Base-by-base conservation (phyloP, 2,329 filamentous ascomycete genomes). In the Colletotrichum siamense region DNA sequence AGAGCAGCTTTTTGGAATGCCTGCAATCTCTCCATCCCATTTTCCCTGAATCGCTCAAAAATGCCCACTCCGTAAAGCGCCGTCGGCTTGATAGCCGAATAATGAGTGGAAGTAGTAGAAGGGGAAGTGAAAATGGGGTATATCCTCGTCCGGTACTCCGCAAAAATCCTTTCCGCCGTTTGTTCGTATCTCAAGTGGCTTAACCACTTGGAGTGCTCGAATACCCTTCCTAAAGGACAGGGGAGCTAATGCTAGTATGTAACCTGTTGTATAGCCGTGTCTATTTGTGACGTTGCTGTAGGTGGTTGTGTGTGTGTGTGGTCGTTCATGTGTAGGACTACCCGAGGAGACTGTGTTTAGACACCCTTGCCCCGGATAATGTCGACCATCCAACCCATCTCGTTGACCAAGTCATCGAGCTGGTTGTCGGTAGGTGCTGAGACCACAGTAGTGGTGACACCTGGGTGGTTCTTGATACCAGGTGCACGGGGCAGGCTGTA, bases 321-420 rank as follows among this genome's bases (percentile, higher is more conserved):
- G 30, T 36, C 28, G 10, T 39, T 15, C 71, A 16, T 28, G 5
- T 72, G n/a, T 44, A 8, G n/a, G 32, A 24, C 30, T 9, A 16
- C 18, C 34, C 32, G 5, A 18, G 16, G 8, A 16, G 12, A 22
- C 13, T 34, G 4, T 49, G 69, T 69, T 78, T 76, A 75, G 61
- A 79, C 68, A 61, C 80, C 78, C 78, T 83, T 85, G 32, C 80
- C 82, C 67, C 84, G 83, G 77, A 91, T 89, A 28, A 86, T 83
- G 36, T 87, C 85, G 13, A 87, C 87, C 81, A 91, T 88, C 89
- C 89, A 91, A 70, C 87, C 85, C 76, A 91, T 82, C 80, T 91
- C 90, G 67, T 78, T 83, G 57, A 81, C 83, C 77, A 88, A 85
- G 71, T 87, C 84, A 63, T 87, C 85, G 7, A 87, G 79, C 26